A percentile compares a stretch with the other conserved stretches of the same genome.
Conservation (phyloP, 129 eudicot species). For the carrot (Daucus carota) region DH1_v3.0 NC_030386.2:22977501-22978000, state of each 20-base stretch:
- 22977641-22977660: constrained; percentile 37
- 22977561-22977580: constrained; percentile 57
- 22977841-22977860: constrained; percentile 96
- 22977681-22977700: background rate
- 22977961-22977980: constrained; percentile 84
- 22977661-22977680: background rate
- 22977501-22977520: constrained; percentile 9
- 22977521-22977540: background rate
- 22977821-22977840: constrained; percentile 93
- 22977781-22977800: constrained; percentile 82
- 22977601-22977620: constrained; percentile 76
- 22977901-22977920: background rate
- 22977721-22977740: background rate
- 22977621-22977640: constrained; percentile 53
- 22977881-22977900: constrained; percentile 54
- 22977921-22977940: background rate
- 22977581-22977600: constrained; percentile 95
- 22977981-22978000: constrained; percentile 91
- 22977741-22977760: constrained; percentile 49
- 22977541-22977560: background rate
- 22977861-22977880: constrained; percentile 92
- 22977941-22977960: background rate
- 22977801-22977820: constrained; percentile 84
- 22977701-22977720: background rate
- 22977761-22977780: constrained; percentile 55